Conservation (phyloP, 2,329 filamentous ascomycete genomes). For the Tympanopsis confertula region DNA sequence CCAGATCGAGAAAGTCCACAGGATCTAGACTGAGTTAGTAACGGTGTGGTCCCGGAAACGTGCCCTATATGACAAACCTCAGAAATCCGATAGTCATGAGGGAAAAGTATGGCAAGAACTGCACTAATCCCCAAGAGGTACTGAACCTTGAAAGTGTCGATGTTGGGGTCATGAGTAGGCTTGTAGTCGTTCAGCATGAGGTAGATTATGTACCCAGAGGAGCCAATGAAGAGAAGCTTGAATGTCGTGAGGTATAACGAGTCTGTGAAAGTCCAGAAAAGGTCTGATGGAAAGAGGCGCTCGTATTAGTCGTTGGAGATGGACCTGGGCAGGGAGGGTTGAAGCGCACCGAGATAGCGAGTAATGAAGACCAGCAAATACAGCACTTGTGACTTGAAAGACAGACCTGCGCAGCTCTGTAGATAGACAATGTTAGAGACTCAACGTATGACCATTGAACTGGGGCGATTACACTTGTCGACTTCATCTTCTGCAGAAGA, state of each 20-base stretch:
- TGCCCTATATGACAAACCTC: too few species aligned
- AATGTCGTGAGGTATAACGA: constrained; percentile 79
- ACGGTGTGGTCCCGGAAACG: too few species aligned
- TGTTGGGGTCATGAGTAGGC: constrained; percentile 90
- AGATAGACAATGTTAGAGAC: constrained; percentile 4
- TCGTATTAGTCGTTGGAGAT: background rate
- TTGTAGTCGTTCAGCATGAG: constrained; percentile 97
- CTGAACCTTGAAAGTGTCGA: constrained; percentile 94
- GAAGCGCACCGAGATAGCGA: constrained; percentile 66
- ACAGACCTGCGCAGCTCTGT: constrained; percentile 95
- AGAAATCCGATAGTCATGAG: constrained; percentile 68
- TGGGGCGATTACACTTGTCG: constrained; percentile 59
- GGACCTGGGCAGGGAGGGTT: background rate
- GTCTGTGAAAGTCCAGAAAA: constrained; percentile 67
- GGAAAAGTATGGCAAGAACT: constrained; percentile 69
- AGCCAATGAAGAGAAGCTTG: constrained; percentile 87
- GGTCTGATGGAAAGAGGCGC: constrained; percentile 39
- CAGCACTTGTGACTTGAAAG: constrained; percentile 94
- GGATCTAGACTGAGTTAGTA: constrained; percentile 34
- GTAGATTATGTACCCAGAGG: constrained; percentile 89
- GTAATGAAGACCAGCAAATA: constrained; percentile 91
- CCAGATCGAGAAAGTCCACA: constrained; percentile 98
- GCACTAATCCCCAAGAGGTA: constrained; percentile 78
- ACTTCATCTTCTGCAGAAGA: constrained; percentile 90
- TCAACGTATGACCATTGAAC: constrained; percentile 1